Evolutionary conservation across 129 eudicot genomes (phyloP), one percentile per base, ranked within the genome.

Genomic region (Centaurea solstitialis): DNA sequence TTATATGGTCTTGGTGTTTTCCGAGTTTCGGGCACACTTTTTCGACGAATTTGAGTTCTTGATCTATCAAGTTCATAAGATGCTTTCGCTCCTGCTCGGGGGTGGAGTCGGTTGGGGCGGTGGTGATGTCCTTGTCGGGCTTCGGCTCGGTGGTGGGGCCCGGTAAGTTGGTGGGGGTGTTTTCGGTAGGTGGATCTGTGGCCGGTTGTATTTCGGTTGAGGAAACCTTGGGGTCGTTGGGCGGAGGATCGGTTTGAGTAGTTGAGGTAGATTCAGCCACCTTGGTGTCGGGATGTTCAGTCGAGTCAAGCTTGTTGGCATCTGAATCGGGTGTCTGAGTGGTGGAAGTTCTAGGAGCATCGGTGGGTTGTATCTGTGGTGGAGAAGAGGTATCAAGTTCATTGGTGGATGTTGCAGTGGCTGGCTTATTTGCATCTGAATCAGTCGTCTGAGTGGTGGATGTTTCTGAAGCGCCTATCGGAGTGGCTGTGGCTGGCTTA

Each of bases 31-130:
- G 80, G 68, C 72, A 68, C 4, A 53, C 38, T 0, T 37, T 15
- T 4, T 17, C 0, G 4, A 83, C 28, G 41, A 43, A 72, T 0
- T 22, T 0, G 4, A 78, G 30, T 6, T 83, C 86, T 77, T 72
- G 59, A 22, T 11, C 0, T 72, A 78, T 78, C 79, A 83, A 77
- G 70, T 33, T 83, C 20, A 22, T 11, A 75, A 81, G 80, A 13
- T 81, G 40, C 1, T 20, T 28, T 21, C 70, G 85, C 8, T 45
- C 70, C 66, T 67, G 70, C 0, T 74, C 76, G 8, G 11, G 43
- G 26, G 20, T 15, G n/a, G 50, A 3, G n/a, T 75, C 80, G 7
- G 15, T 41, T 41, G 74, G 26, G 26, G 30, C 2, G 30, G 30
- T 26, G 30, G 21, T 18, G 77, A 3, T 47, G 12, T 43, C 35